Base-by-base conservation (phyloP, 179 eudicot species). In the Amaranthus tricolor region DNA sequence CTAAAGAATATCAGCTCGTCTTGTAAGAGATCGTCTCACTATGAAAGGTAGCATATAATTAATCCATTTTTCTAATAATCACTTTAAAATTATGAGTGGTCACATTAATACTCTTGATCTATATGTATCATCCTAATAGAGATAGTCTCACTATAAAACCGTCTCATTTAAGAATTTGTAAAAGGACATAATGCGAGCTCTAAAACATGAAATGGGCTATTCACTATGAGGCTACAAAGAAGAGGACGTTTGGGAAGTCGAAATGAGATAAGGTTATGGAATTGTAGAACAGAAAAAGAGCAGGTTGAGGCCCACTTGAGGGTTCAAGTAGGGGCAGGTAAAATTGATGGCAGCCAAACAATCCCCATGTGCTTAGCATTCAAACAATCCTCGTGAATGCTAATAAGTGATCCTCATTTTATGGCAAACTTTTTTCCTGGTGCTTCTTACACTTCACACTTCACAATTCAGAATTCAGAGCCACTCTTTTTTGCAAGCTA, bases 221-320 rank as follows among this genome's bases (percentile, higher is more conserved):
- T 31, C 40, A 53, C 62, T 56, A 72, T 43, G 44, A 16, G 66
- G 19, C 13, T 52, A 56, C 62, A 70, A 51, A 31, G 3, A 70
- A 16, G 2, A 52, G 47, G 59, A 12, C 24, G 74, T 62, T 52
- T 70, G 63, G 62, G 40, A 54, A 20, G 68, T 76, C 69, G 61
- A 7, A 6, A 59, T 61, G 7, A 1, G 7, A 17, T 40, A 53
- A 62, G 7, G 1, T 6, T n/a, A 15, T 19, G 64, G 62, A 51
- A 74, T 74, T 69, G 76, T 52, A 62, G 62, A 68, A 61, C 61
- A 61, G 60, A 68, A 76, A 68, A 76, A 52, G 11, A 19, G 9
- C 21, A 76, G 67, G 60, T 51, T 59, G 44, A 69, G 59, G 45
- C 74, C 79, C 74, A 68, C 72, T 16, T 43, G 44, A 68, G 51